Percentiles rank a stretch among this genome's conserved stretches.
Evolutionary conservation across 768 basidiomycete genomes (phyloP).

Genomic region (Dacryopinax primogenitus): DNA sequence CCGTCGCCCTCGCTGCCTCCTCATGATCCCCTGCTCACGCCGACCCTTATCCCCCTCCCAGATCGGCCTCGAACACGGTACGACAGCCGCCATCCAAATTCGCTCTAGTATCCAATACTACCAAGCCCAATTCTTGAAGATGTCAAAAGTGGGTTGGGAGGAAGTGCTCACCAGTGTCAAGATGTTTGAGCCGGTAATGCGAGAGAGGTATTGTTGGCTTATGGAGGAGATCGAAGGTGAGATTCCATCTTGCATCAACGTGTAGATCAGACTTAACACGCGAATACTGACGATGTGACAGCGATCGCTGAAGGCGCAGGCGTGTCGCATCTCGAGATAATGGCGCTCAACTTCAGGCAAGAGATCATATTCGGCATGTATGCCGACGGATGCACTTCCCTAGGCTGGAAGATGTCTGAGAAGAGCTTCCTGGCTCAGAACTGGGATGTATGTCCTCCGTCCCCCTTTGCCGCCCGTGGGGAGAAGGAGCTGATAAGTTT

Average conservation of each 20-base stretch:
- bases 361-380: conserved; percentile 4
- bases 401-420: conserved; percentile 2
- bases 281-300: neutral
- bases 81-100: neutral
- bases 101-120: neutral
- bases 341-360: neutral
- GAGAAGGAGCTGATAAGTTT: neutral
- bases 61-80: conserved; percentile 4
- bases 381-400: neutral
- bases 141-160: neutral
- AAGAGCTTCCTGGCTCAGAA: conserved; percentile 7
- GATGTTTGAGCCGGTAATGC: neutral
- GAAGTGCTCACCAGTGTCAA: neutral
- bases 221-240: neutral
- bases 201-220: neutral
- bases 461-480: neutral
- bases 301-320: neutral
- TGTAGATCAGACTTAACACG: too few relatives aligned
- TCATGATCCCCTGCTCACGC: too few relatives aligned
- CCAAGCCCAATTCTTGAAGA: neutral
- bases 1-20: too few relatives aligned
- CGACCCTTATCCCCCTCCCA: neutral
- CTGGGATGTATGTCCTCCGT: neutral
- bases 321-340: neutral
- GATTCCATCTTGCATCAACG: neutral